phyloP scores from a whole-genome alignment of 2,329 filamentous ascomycete genomes.

The Alternaria sp. region DNA sequence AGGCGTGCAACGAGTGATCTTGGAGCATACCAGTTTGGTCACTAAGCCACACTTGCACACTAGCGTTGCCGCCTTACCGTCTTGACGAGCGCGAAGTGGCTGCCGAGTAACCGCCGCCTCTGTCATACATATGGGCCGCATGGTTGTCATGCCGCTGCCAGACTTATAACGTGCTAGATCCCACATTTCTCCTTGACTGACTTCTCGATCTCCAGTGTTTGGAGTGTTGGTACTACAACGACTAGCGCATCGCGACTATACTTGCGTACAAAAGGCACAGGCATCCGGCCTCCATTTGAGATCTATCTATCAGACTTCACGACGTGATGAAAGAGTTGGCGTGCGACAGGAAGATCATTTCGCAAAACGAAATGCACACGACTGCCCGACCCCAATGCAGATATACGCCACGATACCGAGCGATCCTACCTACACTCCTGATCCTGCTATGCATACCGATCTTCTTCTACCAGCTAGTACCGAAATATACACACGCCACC shows the following conservation, averaged over 20 bases:
- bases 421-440: constrained; percentile 1
- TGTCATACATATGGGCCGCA: constrained; percentile 3
- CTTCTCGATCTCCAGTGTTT: background rate
- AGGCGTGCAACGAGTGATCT: background rate
- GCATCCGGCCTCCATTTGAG: background rate
- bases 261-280: background rate
- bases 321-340: background rate
- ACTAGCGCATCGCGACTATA: background rate
- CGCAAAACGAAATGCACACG: background rate
- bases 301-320: background rate
- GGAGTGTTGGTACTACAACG: background rate
- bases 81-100: constrained; percentile 3
- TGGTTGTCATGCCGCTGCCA: background rate
- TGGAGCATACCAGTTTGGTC: background rate
- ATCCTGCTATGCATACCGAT: constrained; percentile 9
- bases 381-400: background rate
- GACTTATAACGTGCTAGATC: background rate
- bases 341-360: background rate
- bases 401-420: background rate
- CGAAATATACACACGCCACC: background rate
- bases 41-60: constrained; percentile 3
- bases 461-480: constrained; percentile 15
- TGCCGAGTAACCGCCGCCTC: constrained; percentile 5
- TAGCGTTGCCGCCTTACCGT: constrained; percentile 14
- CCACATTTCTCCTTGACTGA: background rate